Percentiles rank a stretch among this genome's conserved stretches.
These are phyloP conservation scores for Metarhizium album DNA, from an alignment of 2,329 filamentous ascomycete genomes.

Conservation along the genomic window DNA sequence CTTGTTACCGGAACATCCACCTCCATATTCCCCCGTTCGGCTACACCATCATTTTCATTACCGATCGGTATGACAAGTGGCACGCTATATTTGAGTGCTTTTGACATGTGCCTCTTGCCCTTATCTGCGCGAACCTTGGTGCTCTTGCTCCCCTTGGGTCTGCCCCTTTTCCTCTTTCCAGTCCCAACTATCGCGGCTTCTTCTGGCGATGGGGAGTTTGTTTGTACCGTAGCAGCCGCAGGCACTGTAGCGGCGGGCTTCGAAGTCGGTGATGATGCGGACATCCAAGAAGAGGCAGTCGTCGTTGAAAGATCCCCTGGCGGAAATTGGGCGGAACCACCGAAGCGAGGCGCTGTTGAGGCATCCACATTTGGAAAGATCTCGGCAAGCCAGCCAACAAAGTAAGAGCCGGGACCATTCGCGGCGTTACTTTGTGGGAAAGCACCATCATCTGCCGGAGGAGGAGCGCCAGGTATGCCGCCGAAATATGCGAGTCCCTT, in stretches of 20 bases:
- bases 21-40: neutral
- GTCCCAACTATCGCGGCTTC: conserved; percentile 2
- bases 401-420: conserved; percentile 46
- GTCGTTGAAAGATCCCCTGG: conserved; percentile 25
- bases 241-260: neutral
- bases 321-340: neutral
- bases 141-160: conserved; percentile 43
- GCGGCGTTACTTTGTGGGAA: conserved; percentile 46
- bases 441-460: conserved; percentile 32
- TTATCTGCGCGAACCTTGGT: conserved; percentile 16
- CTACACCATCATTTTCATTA: neutral
- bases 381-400: conserved; percentile 52
- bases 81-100: neutral
- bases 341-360: neutral
- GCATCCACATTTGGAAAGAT: conserved; percentile 32
- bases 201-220: neutral
- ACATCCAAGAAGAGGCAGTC: conserved; percentile 1
- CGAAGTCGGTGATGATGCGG: neutral
- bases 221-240: neutral
- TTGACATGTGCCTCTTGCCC: conserved; percentile 4
- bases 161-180: conserved; percentile 36
- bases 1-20: neutral
- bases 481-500: conserved; percentile 55
- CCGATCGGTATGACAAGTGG: neutral
- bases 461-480: conserved; percentile 43